Evolutionary conservation across 768 basidiomycete species (phyloP), one percentile per base, ranked within the genome.

Genomic region (Hygrophorus russula): DNA sequence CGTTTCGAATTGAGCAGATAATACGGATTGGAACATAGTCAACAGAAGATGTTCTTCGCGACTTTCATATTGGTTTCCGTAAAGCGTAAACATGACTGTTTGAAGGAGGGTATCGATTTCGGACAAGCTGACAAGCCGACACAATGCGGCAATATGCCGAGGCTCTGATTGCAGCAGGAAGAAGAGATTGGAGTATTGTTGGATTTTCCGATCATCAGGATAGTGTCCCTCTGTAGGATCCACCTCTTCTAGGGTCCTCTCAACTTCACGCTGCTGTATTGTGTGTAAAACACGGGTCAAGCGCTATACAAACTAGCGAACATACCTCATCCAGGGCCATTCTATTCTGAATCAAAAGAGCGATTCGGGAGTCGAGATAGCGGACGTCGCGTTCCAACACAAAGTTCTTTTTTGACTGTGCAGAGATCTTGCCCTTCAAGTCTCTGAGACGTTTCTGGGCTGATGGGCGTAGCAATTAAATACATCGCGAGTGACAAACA

Each of bases 1-100:
- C 2, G 90, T 97, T 64, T 99, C 96, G 68, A 99, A 99, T 63
- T 99, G 96, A 18, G 96, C 94, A 36, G 94, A 93, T 4, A 99
- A 71, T 9, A 99, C 96, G 54, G 90, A 92, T 69, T 99, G 86
- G 67, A 99, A 99, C 96, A 99, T 99, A 41, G 96, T 98, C 50
- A 99, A 73, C 51, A 99, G 81, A 33, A 99, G 67, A 63, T 99
- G 96, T 66, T 99, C 96, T 66, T 99, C 96, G 54, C 94, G 73
- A 59, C 87, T 89, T 68, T 97, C 92, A 67, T 98, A 94, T 68
- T 98, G 94, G 70, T 99, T 94, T 49, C 96, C 96, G 60, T 98
- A 99, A 20, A 99, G 78, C 13, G 96, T 98, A 67, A 99, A 99
- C 96, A 99, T 99, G 63, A 99, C 96, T 2, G 96, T 99, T 62